phyloP scores from a whole-genome alignment of 306 rosid species.

The Quillaja saponaria region DNA sequence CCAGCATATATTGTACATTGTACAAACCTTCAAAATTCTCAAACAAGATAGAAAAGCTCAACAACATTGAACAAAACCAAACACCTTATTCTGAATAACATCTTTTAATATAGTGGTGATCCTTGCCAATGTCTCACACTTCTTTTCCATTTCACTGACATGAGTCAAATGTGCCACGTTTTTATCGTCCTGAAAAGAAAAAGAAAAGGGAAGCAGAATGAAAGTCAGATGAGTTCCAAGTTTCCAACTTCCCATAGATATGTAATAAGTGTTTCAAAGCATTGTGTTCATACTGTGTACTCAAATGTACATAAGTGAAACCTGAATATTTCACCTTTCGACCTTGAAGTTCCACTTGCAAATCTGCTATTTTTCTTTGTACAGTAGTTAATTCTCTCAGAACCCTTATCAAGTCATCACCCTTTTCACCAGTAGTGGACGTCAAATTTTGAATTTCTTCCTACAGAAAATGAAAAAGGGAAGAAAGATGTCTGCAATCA shows the following conservation, averaged over 20 bases:
- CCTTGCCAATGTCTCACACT: conserved; percentile 78
- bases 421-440: conserved; percentile 65
- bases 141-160: conserved; percentile 92
- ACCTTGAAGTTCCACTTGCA: conserved; percentile 98
- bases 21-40: conserved; percentile 1
- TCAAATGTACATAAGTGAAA: conserved; percentile 7
- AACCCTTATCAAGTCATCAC: conserved; percentile 80
- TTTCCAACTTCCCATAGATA: conserved; percentile 16
- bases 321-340: conserved; percentile 59
- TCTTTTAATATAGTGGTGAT: conserved; percentile 86
- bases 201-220: background rate
- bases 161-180: conserved; percentile 94
- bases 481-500: background rate
- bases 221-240: conserved; percentile 27
- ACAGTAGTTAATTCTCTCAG: conserved; percentile 80
- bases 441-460: conserved; percentile 64
- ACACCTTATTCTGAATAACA: conserved; percentile 96
- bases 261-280: background rate
- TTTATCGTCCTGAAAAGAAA: conserved; percentile 70
- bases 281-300: background rate
- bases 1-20: background rate
- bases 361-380: conserved; percentile 88
- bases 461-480: conserved; percentile 31
- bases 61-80: background rate
- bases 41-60: conserved; percentile 8